Percentiles rank a stretch among this genome's conserved stretches.
These are phyloP conservation scores for Fusarium subglutinans DNA, from an alignment of 2,329 filamentous ascomycete genomes.

Conservation along the genomic window DNA sequence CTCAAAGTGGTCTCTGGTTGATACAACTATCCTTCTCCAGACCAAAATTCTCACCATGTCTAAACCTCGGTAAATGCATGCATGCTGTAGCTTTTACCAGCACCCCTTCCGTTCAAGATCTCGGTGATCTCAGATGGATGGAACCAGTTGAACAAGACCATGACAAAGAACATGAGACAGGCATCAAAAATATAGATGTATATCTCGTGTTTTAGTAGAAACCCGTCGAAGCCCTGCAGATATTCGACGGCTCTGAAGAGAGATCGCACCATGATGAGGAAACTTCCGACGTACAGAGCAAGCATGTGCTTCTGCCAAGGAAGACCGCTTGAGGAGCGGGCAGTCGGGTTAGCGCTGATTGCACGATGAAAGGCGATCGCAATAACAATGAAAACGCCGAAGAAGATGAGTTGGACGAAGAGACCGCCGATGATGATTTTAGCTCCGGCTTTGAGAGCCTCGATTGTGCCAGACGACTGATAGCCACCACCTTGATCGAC, in stretches of 20 bases:
- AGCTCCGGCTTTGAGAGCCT: slow-evolving; percentile 45
- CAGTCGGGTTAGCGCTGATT: slow-evolving; percentile 2
- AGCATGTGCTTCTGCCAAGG: slow-evolving; percentile 46
- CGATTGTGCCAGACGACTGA: slow-evolving; percentile 43
- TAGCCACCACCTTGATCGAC: neutral
- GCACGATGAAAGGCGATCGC: slow-evolving; percentile 54
- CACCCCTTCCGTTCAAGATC: neutral
- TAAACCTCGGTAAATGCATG: neutral
- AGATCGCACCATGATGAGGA: slow-evolving; percentile 52
- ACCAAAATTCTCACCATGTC: neutral
- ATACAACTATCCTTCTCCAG: no score
- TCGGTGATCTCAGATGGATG: slow-evolving; percentile 40
- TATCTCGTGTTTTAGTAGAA: slow-evolving; percentile 44
- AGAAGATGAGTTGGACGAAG: slow-evolving; percentile 62
- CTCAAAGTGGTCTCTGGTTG: no score
- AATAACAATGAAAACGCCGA: slow-evolving; percentile 61
- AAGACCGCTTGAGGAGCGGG: neutral
- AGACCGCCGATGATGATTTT: slow-evolving; percentile 62
- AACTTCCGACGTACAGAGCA: slow-evolving; percentile 33
- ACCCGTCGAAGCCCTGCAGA: slow-evolving; percentile 45
- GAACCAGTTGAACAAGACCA: slow-evolving; percentile 55
- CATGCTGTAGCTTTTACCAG: slow-evolving; percentile 1
- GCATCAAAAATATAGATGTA: slow-evolving; percentile 50
- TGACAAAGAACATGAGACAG: slow-evolving; percentile 47
- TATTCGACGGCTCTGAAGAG: slow-evolving; percentile 55